Evolutionary conservation across 2,329 filamentous ascomycete species (phyloP).

Genomic region (Pestalotiopsis sp.): DNA sequence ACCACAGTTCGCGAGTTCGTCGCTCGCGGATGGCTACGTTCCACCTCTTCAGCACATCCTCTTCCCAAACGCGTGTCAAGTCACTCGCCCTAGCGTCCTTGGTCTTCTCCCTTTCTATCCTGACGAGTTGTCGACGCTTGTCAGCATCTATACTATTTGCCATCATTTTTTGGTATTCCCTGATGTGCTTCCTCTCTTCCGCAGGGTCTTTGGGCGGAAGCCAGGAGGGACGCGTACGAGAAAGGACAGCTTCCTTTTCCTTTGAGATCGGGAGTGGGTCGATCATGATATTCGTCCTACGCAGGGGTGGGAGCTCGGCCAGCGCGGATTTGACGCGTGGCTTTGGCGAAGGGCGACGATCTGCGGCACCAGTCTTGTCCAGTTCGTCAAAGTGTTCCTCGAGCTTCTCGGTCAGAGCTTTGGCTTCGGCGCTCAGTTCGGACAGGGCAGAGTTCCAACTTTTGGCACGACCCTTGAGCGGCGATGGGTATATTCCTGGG

Average conservation of each 20-base stretch:
- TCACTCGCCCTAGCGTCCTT: constrained; percentile 49
- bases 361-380: constrained; percentile 46
- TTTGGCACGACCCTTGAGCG: constrained; percentile 60
- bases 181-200: constrained; percentile 88
- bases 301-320: constrained; percentile 70
- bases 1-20: constrained; percentile 77
- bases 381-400: constrained; percentile 73
- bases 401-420: constrained; percentile 76
- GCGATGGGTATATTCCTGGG: constrained; percentile 38
- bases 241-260: constrained; percentile 83
- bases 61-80: constrained; percentile 70
- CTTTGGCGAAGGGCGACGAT: constrained; percentile 38
- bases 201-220: constrained; percentile 84
- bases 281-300: constrained; percentile 78
- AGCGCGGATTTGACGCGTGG: constrained; percentile 66
- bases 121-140: constrained; percentile 57
- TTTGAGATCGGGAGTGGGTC: constrained; percentile 83
- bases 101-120: constrained; percentile 56
- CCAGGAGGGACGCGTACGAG: constrained; percentile 81
- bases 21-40: constrained; percentile 69
- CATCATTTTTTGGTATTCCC: constrained; percentile 86
- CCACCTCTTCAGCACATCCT: constrained; percentile 78
- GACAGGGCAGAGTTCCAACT: constrained; percentile 75
- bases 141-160: constrained; percentile 61
- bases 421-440: constrained; percentile 72